Percentiles rank a stretch among this genome's conserved stretches.
Evolutionary conservation across 345 rosid genomes (phyloP).

Genomic region (Microcos paniculata): DNA sequence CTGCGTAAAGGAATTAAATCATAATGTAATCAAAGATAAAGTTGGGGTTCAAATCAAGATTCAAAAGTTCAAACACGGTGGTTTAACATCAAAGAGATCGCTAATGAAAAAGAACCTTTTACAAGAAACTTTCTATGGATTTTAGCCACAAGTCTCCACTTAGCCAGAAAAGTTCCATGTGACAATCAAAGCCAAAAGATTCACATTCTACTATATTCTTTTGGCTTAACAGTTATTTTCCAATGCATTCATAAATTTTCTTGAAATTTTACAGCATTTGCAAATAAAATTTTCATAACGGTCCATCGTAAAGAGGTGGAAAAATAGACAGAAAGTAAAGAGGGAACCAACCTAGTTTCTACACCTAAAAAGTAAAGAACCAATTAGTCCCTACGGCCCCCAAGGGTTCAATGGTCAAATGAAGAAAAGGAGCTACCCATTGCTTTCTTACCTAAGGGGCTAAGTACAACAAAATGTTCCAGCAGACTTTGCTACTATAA

Average conservation of each 20-base stretch:
- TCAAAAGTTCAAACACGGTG: background rate
- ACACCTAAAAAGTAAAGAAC: background rate
- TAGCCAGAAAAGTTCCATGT: background rate
- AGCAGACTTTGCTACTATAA: too few species aligned
- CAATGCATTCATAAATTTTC: background rate
- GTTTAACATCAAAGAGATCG: background rate
- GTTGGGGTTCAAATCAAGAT: background rate
- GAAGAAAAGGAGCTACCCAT: too few species aligned
- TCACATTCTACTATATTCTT: background rate
- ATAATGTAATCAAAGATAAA: background rate
- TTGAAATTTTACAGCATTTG: background rate
- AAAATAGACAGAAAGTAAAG: background rate
- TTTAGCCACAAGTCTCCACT: constrained; percentile 9
- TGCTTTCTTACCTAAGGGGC: too few species aligned
- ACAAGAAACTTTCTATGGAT: background rate
- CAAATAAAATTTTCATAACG: too few species aligned
- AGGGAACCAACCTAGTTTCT: background rate
- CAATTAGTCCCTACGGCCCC: too few species aligned
- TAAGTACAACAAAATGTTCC: too few species aligned
- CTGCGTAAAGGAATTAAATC: background rate
- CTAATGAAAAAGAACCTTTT: background rate
- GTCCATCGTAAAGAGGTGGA: too few species aligned
- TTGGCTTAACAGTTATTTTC: background rate
- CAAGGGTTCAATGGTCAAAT: too few species aligned
- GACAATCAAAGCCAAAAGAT: constrained; percentile 13